phyloP scores from a whole-genome alignment of 2,329 filamentous ascomycete genomes.

The Alternaria consortialis region DNA sequence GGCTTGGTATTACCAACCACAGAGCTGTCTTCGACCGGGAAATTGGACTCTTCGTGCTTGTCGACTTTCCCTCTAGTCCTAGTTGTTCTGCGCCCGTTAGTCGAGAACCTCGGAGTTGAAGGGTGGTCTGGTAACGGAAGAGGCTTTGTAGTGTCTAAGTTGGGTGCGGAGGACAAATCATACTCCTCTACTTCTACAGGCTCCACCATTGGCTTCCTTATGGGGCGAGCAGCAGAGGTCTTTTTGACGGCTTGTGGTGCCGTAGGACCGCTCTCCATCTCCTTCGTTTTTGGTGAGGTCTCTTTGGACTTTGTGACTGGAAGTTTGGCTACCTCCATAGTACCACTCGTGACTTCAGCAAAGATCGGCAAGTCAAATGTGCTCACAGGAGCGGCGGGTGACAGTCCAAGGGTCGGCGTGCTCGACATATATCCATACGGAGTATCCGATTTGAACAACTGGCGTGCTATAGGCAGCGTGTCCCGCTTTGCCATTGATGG shows the following conservation, averaged over 20 bases:
- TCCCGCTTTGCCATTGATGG: background rate
- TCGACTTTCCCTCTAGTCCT: background rate
- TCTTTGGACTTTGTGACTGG: background rate
- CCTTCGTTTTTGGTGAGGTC: background rate
- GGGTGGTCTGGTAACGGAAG: background rate
- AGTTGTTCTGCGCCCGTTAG: background rate
- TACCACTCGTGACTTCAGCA: background rate
- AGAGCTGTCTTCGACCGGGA: background rate
- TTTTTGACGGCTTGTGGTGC: background rate
- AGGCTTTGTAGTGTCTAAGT: background rate
- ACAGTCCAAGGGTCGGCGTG: background rate
- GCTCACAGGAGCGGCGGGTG: no score
- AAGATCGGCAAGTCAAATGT: background rate
- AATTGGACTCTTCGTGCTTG: background rate
- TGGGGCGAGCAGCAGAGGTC: background rate
- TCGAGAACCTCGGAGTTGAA: background rate
- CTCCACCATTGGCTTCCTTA: background rate
- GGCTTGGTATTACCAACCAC: no score
- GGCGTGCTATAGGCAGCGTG: background rate
- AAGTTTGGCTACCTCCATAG: background rate
- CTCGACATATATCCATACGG: background rate
- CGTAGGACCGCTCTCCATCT: background rate
- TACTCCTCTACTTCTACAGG: background rate
- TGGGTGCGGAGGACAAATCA: fast-evolving
- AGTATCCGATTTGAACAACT: background rate